Evolutionary conservation across 208 protist species (phyloP).

Genomic region (Trypanosoma cruzi): DNA sequence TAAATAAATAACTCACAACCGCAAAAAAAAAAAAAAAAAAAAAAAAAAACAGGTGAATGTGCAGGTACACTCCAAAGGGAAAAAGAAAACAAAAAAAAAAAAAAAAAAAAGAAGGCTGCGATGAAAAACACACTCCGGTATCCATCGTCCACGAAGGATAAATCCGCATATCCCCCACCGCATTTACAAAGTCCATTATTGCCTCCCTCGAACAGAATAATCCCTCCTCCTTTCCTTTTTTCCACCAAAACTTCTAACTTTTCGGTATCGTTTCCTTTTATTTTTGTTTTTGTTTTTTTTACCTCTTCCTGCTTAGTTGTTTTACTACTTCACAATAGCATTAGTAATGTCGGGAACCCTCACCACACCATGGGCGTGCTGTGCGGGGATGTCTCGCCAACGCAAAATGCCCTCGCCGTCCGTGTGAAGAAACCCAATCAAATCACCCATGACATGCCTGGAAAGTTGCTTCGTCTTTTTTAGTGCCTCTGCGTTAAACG

Average conservation of each 20-base stretch:
- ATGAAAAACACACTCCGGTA: not conserved
- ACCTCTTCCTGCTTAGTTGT: not conserved
- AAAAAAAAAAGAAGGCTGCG: not conserved
- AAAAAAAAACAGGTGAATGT: not conserved
- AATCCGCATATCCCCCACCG: not conserved
- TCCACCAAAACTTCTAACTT: not conserved
- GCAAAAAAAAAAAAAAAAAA: not conserved
- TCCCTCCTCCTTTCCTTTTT: not conserved
- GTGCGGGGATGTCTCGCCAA: conserved; percentile 61
- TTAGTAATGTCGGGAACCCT: conserved; percentile 37
- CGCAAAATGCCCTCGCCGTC: conserved; percentile 53
- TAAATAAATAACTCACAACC: not conserved
- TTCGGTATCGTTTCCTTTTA: too few relatives aligned
- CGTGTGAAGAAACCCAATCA: conserved; percentile 63
- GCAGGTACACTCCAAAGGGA: not conserved
- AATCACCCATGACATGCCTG: conserved; percentile 57
- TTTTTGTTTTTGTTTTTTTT: not conserved
- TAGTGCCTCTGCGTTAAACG: conserved; percentile 28
- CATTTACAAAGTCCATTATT: not conserved
- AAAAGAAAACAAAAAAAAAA: not conserved
- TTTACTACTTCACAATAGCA: conserved; percentile 37
- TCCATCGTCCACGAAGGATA: not conserved
- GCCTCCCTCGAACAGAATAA: not conserved
- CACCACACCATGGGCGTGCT: conserved; percentile 31
- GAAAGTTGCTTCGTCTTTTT: conserved; percentile 37